Percentiles rank a stretch among this genome's conserved stretches.
Evolutionary conservation across 768 basidiomycete genomes (phyloP).

Genomic region (Sarcodon aspratus): DNA sequence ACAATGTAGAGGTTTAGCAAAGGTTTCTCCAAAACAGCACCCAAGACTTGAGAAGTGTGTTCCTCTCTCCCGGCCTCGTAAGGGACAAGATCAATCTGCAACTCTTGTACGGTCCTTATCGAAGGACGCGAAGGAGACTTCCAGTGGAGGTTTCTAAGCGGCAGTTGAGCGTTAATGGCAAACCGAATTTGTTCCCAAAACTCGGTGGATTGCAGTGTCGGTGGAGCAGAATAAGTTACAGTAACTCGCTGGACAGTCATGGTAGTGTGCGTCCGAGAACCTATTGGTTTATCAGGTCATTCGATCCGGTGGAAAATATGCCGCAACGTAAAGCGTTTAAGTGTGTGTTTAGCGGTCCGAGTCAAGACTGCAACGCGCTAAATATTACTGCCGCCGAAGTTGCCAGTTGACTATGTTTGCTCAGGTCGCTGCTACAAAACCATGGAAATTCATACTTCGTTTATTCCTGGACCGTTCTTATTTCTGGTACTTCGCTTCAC

Average conservation of each 20-base stretch:
- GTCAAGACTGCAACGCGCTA: too few relatives aligned
- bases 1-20: slow-evolving; percentile 81
- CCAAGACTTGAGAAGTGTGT: slow-evolving; percentile 62
- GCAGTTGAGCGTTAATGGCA: slow-evolving; percentile 61
- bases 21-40: slow-evolving; percentile 75
- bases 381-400: too few relatives aligned
- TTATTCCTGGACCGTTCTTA: slow-evolving; percentile 44
- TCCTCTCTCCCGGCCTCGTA: slow-evolving; percentile 64
- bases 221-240: slow-evolving; percentile 57
- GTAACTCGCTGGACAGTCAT: slow-evolving; percentile 42
- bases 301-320: too few relatives aligned
- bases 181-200: slow-evolving; percentile 62
- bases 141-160: slow-evolving; percentile 90
- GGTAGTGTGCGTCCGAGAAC: background rate
- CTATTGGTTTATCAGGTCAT: background rate
- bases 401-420: too few relatives aligned
- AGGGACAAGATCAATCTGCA: slow-evolving; percentile 65
- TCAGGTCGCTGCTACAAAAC: too few relatives aligned
- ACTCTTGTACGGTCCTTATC: slow-evolving; percentile 79
- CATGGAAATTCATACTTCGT: too few relatives aligned
- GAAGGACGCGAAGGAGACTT: slow-evolving; percentile 61
- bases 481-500: slow-evolving; percentile 55
- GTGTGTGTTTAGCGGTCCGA: too few relatives aligned
- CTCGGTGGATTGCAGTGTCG: slow-evolving; percentile 53
- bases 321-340: too few relatives aligned